Base-by-base conservation (phyloP, 148 eudicot genomes). In the Tetragonia tetragonoides region DNA sequence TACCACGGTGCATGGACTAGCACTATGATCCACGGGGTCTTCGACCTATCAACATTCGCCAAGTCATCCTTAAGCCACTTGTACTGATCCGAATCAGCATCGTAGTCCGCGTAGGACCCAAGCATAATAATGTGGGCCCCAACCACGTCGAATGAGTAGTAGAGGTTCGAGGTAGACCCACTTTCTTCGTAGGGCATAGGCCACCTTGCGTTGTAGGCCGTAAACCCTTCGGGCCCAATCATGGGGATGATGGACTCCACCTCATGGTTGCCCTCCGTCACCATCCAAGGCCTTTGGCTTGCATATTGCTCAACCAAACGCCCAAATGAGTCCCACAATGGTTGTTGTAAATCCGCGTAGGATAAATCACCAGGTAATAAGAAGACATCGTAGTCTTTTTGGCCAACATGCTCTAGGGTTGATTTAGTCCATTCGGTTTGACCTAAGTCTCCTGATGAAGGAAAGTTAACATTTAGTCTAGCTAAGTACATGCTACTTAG, bases 381-480 rank as follows among this genome's bases (percentile, higher is more conserved):
- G 49, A 93, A 73, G 3, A 90, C 83, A 37, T 93, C 95, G 49
- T 93, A 90, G 80, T 90, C 90, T 1, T 47, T 81, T 39, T 87
- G 77, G 14, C 77, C 79, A 1, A 90, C 46, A 56, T 90, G 91
- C 5, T 81, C 73, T 65, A 93, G 78, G 40, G 95, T 93, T 78
- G 91, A 87, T 46, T 78, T 57, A 3, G 95, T 93, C 95, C 97
- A 93, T 80, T 89, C 95, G 0, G 97, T 93, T 41, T 93, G 97
- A 4, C 97, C 97, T 5, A 93, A 68, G 73, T 93, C 97, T 10
- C 97, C 97, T 93, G 81, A 51, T 2, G 21, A 60, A 9, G 39
- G 20, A 21, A 20, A 41, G 1, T 28, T 28, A 28, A 28, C 34
- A 28, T 28, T 28, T 0, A 28, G 34, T 28, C 34, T 28, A 28